A percentile compares a stretch with the other conserved stretches of the same genome.
Evolutionary conservation across 2,329 filamentous ascomycete species (phyloP).

Genomic region (Clonostachys byssicola): DNA sequence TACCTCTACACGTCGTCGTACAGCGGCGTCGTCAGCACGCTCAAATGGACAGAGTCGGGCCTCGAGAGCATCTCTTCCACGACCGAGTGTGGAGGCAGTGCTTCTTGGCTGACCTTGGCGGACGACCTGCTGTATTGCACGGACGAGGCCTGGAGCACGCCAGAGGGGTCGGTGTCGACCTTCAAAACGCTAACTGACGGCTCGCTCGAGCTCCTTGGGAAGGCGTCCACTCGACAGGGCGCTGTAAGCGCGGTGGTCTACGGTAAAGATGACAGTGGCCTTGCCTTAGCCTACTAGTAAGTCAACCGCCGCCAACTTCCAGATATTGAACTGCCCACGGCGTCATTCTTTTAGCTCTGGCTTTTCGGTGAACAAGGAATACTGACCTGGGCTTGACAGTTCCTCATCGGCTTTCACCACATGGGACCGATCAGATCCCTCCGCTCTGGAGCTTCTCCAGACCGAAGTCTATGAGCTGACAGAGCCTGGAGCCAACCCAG

Average conservation of each 20-base stretch:
- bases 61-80: conserved; percentile 37
- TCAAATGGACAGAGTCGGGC: conserved; percentile 28
- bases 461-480: conserved; percentile 31
- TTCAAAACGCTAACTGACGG: conserved; percentile 31
- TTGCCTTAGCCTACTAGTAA: conserved; percentile 42
- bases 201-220: conserved; percentile 28
- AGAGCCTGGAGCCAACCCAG: conserved; percentile 27
- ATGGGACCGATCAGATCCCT: conserved; percentile 34
- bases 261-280: conserved; percentile 29
- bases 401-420: conserved; percentile 31
- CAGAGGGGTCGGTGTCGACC: conserved; percentile 43
- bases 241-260: conserved; percentile 39
- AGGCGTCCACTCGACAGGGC: conserved; percentile 25
- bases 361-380: no score
- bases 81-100: conserved; percentile 44
- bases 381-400: conserved; percentile 4
- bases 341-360: neutral
- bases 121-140: conserved; percentile 52
- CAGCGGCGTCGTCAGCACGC: conserved; percentile 40
- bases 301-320: conserved; percentile 9
- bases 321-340: neutral
- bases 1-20: conserved; percentile 46
- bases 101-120: conserved; percentile 52
- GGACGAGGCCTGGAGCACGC: conserved; percentile 47
- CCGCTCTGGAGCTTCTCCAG: conserved; percentile 26